Evolutionary conservation across 495 filamentous ascomycete species (phyloP), one percentile per base, ranked within the genome.

Genomic region (Hypoxylon trugodes): DNA sequence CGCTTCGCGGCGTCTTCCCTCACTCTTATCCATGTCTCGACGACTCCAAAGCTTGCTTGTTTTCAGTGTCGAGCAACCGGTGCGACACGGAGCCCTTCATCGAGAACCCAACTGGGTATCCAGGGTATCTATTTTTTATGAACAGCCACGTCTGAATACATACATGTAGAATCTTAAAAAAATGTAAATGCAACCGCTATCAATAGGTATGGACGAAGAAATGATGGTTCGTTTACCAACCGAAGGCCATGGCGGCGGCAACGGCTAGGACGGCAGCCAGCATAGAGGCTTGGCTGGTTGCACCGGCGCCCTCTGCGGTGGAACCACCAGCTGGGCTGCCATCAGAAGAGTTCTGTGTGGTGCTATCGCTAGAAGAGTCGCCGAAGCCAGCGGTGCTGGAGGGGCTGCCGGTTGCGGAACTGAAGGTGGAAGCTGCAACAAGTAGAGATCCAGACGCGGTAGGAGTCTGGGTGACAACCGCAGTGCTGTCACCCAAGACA

Each of bases 191-290:
- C 18, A 16, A 26, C 8, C 15, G 26, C 3, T 18, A 41, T 16
- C n/a, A 12, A 37, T 6, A 16, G 37, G 7, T n/a, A 3, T 28
- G 22, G 25, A 19, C 12, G 36, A 16, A 30, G 52, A 16, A n/a
- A n/a, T n/a, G 32, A 10, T 12, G 25, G 45, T 2, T 7, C 21
- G 18, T 55, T 61, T 59, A 73, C 49, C 66, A 66, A 35, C 70
- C 61, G 2, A 70, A 61, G 32, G 52, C 54, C 37, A 70, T 59
- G 12, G 68, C 65, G 12, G 54, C 61, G 4, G 52, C 58, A 21
- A 70, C 59, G 21, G 68, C 70, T 24, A 73, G 26, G 12, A 69
- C 46, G 16, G 68, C 65, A 4, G 60, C 68, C 7, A 73, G 57
- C 19, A 70, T 35, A 3, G 70, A 68, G 26, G 70, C 54, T 15